These are phyloP conservation scores for Anthracocystis setariae DNA, from an alignment of 1,284 basidiomycete species.

Conservation along the genomic window DNA sequence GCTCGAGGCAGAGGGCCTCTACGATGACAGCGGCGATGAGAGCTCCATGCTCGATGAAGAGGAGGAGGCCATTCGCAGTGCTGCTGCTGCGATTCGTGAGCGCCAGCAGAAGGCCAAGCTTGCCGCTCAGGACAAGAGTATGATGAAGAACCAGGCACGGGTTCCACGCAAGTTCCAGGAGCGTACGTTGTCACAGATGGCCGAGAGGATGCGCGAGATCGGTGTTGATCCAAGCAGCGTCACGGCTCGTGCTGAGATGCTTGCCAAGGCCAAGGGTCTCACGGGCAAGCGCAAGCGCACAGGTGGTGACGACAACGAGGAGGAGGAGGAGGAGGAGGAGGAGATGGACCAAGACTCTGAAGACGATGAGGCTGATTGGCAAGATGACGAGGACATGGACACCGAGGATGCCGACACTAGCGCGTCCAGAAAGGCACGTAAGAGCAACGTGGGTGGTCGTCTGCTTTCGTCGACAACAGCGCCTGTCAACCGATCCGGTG, in stretches of 20 bases:
- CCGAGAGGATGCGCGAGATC: constrained; percentile 80
- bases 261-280: constrained; percentile 79
- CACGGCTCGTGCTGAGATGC: constrained; percentile 83
- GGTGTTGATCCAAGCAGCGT: constrained; percentile 90
- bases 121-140: constrained; percentile 84
- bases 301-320: constrained; percentile 68
- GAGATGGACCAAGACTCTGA: constrained; percentile 68
- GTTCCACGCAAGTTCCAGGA: constrained; percentile 79
- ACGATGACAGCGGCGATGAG: constrained; percentile 82
- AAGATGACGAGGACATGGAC: constrained; percentile 73
- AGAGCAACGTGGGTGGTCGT: constrained; percentile 73
- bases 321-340: too few relatives aligned
- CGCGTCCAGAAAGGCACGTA: constrained; percentile 67
- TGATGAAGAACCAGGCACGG: constrained; percentile 86
- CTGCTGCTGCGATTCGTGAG: constrained; percentile 75
- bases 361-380: constrained; percentile 68
- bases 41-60: constrained; percentile 86
- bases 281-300: constrained; percentile 74
- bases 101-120: constrained; percentile 78
- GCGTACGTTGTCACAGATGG: constrained; percentile 87
- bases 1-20: constrained; percentile 92
- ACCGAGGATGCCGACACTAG: constrained; percentile 56
- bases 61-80: constrained; percentile 82
- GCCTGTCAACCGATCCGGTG: constrained; percentile 57
- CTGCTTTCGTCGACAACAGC: constrained; percentile 51